Conservation (phyloP, 1,284 basidiomycete genomes). For the Trichosporon ovoides region DNA sequence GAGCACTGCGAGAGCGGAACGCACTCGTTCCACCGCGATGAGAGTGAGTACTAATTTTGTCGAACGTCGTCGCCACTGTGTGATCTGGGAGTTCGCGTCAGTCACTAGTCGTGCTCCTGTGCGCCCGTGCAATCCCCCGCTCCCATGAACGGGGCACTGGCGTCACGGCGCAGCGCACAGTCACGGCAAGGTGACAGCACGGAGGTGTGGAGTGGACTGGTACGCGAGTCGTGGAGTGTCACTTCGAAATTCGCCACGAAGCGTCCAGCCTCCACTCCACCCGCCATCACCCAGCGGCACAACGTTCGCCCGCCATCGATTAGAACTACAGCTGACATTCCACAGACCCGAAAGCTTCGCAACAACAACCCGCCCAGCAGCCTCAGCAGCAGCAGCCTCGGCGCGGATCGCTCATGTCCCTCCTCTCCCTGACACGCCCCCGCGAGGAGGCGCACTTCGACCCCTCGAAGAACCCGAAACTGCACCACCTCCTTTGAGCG, state of each 20-base stretch:
- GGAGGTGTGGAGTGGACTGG: no score
- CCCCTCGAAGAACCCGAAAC: slow-evolving; percentile 38
- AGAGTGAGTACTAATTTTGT: slow-evolving; percentile 15
- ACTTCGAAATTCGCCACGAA: no score
- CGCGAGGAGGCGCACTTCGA: slow-evolving; percentile 34
- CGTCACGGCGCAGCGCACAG: no score
- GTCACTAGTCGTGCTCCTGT: no score
- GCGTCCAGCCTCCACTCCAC: no score
- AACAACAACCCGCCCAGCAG: background rate
- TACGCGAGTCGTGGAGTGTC: no score
- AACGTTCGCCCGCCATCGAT: no score
- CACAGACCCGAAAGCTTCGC: slow-evolving; percentile 8
- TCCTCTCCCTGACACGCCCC: slow-evolving; percentile 15
- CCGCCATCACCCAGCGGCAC: no score
- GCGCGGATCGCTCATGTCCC: slow-evolving; percentile 11
- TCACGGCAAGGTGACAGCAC: no score
- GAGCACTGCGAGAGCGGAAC: slow-evolving; percentile 31
- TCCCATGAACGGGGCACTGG: no score
- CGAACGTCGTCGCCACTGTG: background rate
- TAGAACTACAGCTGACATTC: background rate
- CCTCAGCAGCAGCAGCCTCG: background rate
- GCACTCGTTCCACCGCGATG: slow-evolving; percentile 24
- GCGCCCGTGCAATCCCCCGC: no score
- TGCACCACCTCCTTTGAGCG: slow-evolving; percentile 34
- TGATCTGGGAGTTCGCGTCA: no score